These are phyloP conservation scores for Calonectria leucothoes DNA, from an alignment of 2,329 filamentous ascomycete species.

Conservation along the genomic window DNA sequence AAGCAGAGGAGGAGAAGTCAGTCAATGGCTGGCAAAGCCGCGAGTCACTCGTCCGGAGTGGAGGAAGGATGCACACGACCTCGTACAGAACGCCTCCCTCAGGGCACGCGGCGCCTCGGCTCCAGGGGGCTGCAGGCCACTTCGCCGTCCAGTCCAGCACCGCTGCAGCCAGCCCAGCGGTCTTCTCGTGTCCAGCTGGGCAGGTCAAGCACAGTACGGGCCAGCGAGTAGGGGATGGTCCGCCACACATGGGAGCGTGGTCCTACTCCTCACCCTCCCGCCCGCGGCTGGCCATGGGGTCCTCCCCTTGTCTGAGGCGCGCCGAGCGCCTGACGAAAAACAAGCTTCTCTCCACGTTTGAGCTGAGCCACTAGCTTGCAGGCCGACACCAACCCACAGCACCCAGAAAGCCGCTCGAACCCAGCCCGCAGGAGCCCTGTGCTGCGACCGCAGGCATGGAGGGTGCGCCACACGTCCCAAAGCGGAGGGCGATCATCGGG, in stretches of 20 bases:
- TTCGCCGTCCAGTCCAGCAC: not conserved
- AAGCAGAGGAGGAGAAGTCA: not conserved
- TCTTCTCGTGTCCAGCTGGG: not conserved
- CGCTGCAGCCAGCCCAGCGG: not conserved
- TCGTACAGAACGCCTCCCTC: not conserved
- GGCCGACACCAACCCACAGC: not conserved
- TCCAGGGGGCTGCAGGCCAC: not conserved
- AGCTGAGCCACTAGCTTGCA: not conserved
- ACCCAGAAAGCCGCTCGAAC: not conserved
- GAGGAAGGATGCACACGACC: not conserved
- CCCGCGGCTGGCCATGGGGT: not conserved
- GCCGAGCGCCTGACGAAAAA: conserved; percentile 13
- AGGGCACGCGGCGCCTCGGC: not conserved
- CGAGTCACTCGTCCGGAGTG: not conserved
- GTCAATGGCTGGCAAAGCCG: not conserved
- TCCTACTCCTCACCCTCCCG: not conserved
- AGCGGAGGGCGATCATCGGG: not conserved
- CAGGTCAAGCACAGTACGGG: not conserved
- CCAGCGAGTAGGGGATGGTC: not conserved
- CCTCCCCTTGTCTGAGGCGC: conserved; percentile 2
- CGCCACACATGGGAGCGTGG: not conserved
- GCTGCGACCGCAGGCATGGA: not conserved
- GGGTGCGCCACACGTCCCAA: not conserved
- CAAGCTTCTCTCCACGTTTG: conserved; percentile 30
- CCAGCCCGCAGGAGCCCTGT: not conserved